phyloP scores from a whole-genome alignment of 2,329 filamentous ascomycete genomes.

The Phoma sp. region DNA sequence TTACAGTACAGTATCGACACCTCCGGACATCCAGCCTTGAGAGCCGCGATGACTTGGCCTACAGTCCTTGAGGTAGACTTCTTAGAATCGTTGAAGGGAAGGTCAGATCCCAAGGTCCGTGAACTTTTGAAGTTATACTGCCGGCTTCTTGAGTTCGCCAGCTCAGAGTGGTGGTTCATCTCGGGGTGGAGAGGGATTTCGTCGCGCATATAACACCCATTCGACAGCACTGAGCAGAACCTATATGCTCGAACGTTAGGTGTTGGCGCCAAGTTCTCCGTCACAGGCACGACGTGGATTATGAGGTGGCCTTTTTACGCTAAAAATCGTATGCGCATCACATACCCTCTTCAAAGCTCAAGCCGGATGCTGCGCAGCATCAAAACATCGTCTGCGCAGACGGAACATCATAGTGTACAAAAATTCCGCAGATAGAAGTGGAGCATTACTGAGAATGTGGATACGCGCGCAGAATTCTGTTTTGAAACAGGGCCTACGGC shows the following conservation, averaged over 20 bases:
- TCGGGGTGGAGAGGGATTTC: constrained; percentile 31
- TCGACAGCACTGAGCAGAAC: not conserved
- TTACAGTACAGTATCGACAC: constrained; percentile 29
- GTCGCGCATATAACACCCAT: constrained; percentile 1
- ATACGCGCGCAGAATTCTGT: not conserved
- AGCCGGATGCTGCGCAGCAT: too few species aligned
- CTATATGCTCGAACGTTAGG: not conserved
- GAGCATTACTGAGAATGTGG: not conserved
- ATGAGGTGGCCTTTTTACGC: too few species aligned
- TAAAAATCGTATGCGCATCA: too few species aligned
- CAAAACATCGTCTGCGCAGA: not conserved
- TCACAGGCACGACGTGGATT: too few species aligned
- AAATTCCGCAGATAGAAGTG: not conserved
- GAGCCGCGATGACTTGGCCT: constrained; percentile 32
- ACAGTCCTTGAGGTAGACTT: constrained; percentile 27
- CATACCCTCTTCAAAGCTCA: too few species aligned
- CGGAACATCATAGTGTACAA: not conserved
- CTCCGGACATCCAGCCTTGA: constrained; percentile 29
- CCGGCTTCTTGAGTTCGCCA: constrained; percentile 29
- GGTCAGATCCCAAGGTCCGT: constrained; percentile 19
- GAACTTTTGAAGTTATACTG: constrained; percentile 29
- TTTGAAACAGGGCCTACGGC: not conserved
- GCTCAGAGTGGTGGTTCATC: constrained; percentile 34
- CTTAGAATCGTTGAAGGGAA: constrained; percentile 22
- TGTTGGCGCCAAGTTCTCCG: too few species aligned